Conservation (phyloP, 331 rosid species). For the Rosa hybrid region DNA sequence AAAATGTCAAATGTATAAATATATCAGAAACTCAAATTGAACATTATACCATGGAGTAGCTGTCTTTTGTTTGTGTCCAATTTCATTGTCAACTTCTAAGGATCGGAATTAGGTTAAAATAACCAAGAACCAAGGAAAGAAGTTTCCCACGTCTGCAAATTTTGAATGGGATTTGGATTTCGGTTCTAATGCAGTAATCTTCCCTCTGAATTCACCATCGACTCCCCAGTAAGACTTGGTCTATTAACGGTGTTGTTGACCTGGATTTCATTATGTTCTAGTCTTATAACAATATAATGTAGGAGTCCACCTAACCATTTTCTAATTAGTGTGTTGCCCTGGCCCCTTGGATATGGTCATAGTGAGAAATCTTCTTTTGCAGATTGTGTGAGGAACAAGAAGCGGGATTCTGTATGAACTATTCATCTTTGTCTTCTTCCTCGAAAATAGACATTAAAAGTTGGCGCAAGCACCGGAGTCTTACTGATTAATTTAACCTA, state of each 20-base stretch:
- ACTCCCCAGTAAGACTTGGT: background rate
- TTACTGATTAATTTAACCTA: background rate
- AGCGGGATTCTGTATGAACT: background rate
- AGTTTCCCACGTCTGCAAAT: background rate
- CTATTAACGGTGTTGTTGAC: background rate
- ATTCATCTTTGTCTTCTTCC: background rate
- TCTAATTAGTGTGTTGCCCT: background rate
- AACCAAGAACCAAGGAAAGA: background rate
- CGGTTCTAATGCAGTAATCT: background rate
- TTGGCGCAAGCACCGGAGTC: background rate
- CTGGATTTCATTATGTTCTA: background rate
- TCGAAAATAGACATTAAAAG: background rate
- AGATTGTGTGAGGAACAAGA: background rate
- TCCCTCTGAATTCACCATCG: background rate
- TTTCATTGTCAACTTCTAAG: background rate
- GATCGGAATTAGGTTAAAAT: background rate
- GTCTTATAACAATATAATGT: background rate
- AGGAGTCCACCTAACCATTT: background rate
- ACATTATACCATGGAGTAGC: background rate
- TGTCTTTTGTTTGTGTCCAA: background rate
- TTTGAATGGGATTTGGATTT: background rate
- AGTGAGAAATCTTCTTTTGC: background rate
- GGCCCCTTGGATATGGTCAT: background rate
- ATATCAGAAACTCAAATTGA: slow-evolving; percentile 7
- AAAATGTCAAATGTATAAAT: background rate